These are phyloP conservation scores for grape (Vitis vinifera) DNA, from an alignment of 164 flowering plant species.

Conservation along the genomic window DNA sequence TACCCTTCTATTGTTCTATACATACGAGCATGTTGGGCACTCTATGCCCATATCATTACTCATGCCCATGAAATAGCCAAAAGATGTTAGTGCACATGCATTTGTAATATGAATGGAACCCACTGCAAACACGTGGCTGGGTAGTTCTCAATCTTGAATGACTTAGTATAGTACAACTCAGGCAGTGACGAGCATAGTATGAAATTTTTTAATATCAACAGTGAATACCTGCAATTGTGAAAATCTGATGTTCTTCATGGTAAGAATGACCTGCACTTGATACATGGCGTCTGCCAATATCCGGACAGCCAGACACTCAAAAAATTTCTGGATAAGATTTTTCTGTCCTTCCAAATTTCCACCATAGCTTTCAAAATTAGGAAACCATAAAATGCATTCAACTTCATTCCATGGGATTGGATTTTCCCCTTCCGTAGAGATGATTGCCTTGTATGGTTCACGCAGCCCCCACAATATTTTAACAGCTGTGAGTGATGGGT, in stretches of 20 bases:
- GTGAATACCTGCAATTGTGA: slow-evolving; percentile 72
- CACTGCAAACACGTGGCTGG: too few relatives aligned
- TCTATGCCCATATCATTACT: too few relatives aligned
- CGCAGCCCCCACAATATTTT: slow-evolving; percentile 50
- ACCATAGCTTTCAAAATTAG: slow-evolving; percentile 31
- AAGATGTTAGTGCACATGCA: too few relatives aligned
- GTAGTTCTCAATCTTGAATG: not conserved
- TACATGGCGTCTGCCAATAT: slow-evolving; percentile 62
- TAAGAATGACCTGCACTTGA: slow-evolving; percentile 57
- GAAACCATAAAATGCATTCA: slow-evolving; percentile 75
- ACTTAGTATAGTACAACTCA: not conserved
- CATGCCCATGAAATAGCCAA: too few relatives aligned
- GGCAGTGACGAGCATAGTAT: not conserved
- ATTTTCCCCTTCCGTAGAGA: slow-evolving; percentile 28
- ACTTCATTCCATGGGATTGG: slow-evolving; percentile 67
- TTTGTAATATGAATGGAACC: too few relatives aligned
- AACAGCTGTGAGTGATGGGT: slow-evolving; percentile 34
- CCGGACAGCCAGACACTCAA: slow-evolving; percentile 67
- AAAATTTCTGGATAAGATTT: slow-evolving; percentile 53
- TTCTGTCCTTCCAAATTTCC: slow-evolving; percentile 46
- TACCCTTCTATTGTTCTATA: too few relatives aligned
- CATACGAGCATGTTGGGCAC: too few relatives aligned
- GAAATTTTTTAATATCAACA: not conserved
- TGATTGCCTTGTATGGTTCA: slow-evolving; percentile 51
- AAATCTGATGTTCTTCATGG: slow-evolving; percentile 83